phyloP scores from a whole-genome alignment of 208 protist genomes.

The Ichthyophonus hoferi region DNA sequence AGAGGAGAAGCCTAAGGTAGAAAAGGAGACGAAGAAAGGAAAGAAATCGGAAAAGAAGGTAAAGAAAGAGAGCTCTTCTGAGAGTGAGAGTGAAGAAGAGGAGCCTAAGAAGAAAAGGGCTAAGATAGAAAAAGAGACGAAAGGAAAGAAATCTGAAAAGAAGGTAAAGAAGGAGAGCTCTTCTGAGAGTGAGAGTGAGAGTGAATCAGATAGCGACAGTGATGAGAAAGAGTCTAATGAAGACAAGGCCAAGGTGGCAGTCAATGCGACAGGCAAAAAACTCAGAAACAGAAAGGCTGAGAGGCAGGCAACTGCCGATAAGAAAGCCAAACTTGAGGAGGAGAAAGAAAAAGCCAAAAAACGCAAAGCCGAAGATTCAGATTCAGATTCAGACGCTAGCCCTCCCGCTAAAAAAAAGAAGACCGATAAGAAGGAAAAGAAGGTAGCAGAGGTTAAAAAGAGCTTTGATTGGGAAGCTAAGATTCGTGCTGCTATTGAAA shows the following conservation, averaged over 20 bases:
- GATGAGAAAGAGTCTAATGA: too few relatives aligned
- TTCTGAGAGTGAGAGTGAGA: too few relatives aligned
- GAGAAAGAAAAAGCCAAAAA: neutral
- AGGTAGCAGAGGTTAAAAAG: neutral
- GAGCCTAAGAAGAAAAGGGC: neutral
- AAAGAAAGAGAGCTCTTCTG: neutral
- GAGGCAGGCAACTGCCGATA: too few relatives aligned
- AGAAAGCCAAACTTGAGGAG: too few relatives aligned
- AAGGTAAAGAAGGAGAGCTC: neutral
- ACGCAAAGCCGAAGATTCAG: too few relatives aligned
- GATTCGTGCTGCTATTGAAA: neutral
- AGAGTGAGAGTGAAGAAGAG: neutral
- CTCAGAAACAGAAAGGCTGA: too few relatives aligned
- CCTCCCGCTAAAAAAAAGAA: too few relatives aligned
- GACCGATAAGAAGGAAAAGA: neutral
- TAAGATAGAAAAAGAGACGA: neutral
- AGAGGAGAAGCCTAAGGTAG: neutral
- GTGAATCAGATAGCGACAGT: too few relatives aligned
- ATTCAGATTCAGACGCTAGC: too few relatives aligned
- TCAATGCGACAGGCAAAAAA: too few relatives aligned
- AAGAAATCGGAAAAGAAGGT: neutral
- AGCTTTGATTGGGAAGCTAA: neutral
- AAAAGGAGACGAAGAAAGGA: neutral
- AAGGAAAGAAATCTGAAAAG: neutral
- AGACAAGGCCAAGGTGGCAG: too few relatives aligned